Percentiles rank a stretch among this genome's conserved stretches.
Conservation (phyloP, 139 green algal species). For the Chlamydomonas sp. region DNA sequence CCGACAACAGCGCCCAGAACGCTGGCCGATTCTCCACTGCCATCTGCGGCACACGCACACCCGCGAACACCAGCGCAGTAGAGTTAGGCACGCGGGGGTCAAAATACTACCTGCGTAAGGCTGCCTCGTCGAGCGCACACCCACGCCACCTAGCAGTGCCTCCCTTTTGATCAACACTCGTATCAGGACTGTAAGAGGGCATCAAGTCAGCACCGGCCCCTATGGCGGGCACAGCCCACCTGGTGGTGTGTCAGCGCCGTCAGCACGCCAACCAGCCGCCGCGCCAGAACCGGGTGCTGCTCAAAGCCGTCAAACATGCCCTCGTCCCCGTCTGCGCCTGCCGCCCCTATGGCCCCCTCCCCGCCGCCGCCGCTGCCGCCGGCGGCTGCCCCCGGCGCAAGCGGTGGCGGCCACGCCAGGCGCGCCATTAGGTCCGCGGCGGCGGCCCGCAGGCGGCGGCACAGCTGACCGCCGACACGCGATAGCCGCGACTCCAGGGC, state of each 20-base stretch:
- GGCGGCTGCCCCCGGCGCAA: not conserved
- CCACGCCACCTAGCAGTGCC: too few species aligned
- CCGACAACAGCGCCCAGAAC: conserved; percentile 2
- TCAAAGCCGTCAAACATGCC: conserved; percentile 15
- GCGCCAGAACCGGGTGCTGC: conserved; percentile 1
- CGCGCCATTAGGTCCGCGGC: conserved; percentile 4
- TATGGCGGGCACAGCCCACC: too few species aligned
- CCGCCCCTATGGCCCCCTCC: not conserved
- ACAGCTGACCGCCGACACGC: not conserved
- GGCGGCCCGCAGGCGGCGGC: conserved; percentile 4
- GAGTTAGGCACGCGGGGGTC: too few species aligned
- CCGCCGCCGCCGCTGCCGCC: too few species aligned
- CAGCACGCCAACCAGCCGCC: conserved; percentile 32
- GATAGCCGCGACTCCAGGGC: not conserved
- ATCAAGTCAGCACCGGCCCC: too few species aligned
- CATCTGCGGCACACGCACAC: not conserved
- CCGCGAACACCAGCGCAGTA: too few species aligned
- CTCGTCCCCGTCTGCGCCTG: not conserved
- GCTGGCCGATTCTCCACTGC: conserved; percentile 20
- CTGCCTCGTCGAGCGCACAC: too few species aligned
- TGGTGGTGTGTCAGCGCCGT: conserved; percentile 27
- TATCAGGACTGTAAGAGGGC: too few species aligned
- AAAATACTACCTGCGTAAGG: too few species aligned
- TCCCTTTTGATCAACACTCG: too few species aligned
- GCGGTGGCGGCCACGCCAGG: conserved; percentile 15